Conservation (phyloP, 169 alveolate genomes). For the Cryptosporidium muris region DNA sequence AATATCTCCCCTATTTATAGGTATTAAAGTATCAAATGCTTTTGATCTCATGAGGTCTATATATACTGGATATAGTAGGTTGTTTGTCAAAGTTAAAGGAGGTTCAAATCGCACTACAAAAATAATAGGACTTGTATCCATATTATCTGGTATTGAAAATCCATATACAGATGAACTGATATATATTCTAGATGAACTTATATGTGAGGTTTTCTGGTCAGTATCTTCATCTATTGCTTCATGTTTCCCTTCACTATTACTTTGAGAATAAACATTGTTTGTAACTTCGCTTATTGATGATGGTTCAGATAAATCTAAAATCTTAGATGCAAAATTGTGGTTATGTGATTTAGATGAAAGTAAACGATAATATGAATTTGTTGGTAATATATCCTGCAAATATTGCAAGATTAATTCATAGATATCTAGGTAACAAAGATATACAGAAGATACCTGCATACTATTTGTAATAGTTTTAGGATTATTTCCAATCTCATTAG, state of each 20-base stretch:
- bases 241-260: neutral
- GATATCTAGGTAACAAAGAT: neutral
- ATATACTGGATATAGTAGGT: constrained; percentile 24
- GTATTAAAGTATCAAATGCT: neutral
- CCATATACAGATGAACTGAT: constrained; percentile 38
- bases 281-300: neutral
- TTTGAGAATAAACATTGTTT: neutral
- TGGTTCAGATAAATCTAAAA: neutral
- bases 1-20: neutral
- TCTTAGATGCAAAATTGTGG: constrained; percentile 8
- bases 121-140: neutral
- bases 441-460: neutral
- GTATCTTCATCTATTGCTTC: neutral
- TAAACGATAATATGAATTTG: constrained; percentile 2
- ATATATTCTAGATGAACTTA: neutral
- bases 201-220: neutral
- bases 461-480: neutral
- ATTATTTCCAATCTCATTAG: neutral
- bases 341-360: constrained; percentile 3
- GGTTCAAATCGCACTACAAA: constrained; percentile 21
- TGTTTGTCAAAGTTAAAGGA: constrained; percentile 12
- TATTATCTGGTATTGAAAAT: constrained; percentile 2
- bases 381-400: neutral
- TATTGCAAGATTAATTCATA: too few relatives aligned
- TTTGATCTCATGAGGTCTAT: neutral